Percentiles rank a stretch among this genome's conserved stretches.
Evolutionary conservation across 192 early-diverging fungal species (phyloP).

Genomic region (Rhizophagus clarus): DNA sequence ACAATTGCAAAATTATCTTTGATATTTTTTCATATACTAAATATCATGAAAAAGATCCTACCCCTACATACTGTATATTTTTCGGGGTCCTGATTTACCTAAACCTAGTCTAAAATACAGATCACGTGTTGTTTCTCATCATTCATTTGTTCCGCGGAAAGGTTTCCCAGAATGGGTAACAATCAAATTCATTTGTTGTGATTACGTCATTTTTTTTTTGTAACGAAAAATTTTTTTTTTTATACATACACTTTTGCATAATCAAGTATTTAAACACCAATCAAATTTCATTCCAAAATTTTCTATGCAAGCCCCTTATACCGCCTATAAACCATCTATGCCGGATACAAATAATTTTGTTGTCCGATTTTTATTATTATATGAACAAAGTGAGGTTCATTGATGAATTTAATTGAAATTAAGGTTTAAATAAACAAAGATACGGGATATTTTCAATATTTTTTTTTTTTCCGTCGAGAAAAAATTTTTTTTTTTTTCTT

Average conservation of each 20-base stretch:
- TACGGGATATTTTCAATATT: background rate
- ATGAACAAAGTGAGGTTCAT: background rate
- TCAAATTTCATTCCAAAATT: background rate
- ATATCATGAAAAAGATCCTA: too few species aligned
- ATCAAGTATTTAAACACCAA: background rate
- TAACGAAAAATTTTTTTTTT: background rate
- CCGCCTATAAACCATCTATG: too few species aligned
- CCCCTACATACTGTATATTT: too few species aligned
- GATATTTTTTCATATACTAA: too few species aligned
- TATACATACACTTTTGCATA: background rate
- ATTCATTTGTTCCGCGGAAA: too few species aligned
- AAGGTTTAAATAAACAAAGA: background rate
- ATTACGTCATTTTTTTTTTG: background rate
- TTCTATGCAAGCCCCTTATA: too few species aligned
- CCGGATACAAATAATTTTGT: background rate
- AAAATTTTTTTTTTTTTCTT: too few species aligned
- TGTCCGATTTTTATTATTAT: background rate
- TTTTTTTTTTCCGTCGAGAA: background rate
- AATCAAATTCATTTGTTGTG: background rate
- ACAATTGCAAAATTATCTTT: too few species aligned
- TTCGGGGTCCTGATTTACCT: too few species aligned
- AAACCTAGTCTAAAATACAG: too few species aligned
- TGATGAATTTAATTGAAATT: background rate
- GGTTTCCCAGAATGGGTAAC: background rate
- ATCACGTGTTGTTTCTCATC: too few species aligned